These are phyloP conservation scores for Solanum chaucha DNA, from an alignment of 257 asterid species.

Conservation along the genomic window DNA sequence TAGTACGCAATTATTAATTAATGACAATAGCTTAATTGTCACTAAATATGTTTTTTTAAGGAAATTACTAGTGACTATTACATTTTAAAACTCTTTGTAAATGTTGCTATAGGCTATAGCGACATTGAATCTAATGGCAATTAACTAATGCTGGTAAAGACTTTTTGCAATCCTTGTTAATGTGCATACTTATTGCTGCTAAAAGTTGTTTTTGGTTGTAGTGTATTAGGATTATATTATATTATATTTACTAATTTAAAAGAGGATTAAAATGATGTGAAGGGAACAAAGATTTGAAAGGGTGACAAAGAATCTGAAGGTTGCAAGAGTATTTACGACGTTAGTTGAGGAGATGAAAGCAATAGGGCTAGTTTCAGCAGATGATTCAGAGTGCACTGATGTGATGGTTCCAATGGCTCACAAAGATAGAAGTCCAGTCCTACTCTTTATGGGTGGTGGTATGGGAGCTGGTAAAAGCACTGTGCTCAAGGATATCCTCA, in stretches of 20 bases:
- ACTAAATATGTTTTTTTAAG: neutral
- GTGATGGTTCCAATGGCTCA: slow-evolving; percentile 22
- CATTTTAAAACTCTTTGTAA: neutral
- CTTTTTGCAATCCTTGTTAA: neutral
- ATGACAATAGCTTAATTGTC: too few species aligned
- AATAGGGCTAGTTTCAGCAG: slow-evolving; percentile 10
- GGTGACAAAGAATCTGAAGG: slow-evolving; percentile 79
- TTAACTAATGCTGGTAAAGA: too few species aligned
- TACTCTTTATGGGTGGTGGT: slow-evolving; percentile 19
- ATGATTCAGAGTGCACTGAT: slow-evolving; percentile 11
- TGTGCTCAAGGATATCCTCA: slow-evolving; percentile 17
- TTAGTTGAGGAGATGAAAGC: slow-evolving; percentile 19
- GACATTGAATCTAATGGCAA: neutral
- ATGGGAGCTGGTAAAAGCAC: slow-evolving; percentile 20
- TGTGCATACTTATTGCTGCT: neutral
- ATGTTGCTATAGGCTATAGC: neutral
- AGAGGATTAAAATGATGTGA: neutral
- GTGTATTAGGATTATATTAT: neutral
- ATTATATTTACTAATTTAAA: neutral
- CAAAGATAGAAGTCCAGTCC: slow-evolving; percentile 17
- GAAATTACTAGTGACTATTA: neutral
- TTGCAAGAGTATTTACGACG: slow-evolving; percentile 12
- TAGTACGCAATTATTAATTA: too few species aligned
- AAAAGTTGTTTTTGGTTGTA: neutral
- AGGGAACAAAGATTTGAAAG: slow-evolving; percentile 93